Percentiles rank a stretch among this genome's conserved stretches.
These are phyloP conservation scores for Polygonum maritimum DNA, from an alignment of 148 eudicot genomes.

Conservation along the genomic window DNA sequence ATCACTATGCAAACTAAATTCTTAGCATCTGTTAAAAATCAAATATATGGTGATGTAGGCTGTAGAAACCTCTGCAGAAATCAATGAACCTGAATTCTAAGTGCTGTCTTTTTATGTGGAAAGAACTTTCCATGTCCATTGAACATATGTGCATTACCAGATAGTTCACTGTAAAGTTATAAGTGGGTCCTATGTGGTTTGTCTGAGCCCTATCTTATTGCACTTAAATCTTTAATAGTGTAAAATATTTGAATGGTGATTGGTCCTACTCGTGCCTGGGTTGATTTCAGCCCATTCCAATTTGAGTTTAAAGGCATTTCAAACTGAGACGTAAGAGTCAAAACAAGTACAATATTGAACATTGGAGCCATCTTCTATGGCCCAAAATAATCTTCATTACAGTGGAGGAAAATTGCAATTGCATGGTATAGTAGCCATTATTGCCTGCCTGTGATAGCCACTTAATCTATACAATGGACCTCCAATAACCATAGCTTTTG, in stretches of 20 bases:
- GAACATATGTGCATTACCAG: background rate
- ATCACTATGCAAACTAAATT: background rate
- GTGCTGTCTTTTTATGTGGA: background rate
- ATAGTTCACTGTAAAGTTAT: background rate
- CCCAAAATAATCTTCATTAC: no score
- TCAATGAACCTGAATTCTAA: background rate
- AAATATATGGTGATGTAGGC: background rate
- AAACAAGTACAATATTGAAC: no score
- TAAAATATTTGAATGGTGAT: background rate
- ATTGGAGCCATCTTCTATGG: no score
- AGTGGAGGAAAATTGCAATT: no score
- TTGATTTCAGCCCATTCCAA: background rate
- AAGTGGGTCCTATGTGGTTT: background rate
- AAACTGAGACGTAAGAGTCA: no score
- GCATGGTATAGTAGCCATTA: background rate
- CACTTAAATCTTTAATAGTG: background rate
- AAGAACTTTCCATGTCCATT: background rate
- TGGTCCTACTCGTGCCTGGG: background rate
- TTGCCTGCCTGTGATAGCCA: background rate
- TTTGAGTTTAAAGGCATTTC: background rate
- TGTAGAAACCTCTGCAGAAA: background rate
- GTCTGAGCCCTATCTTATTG: background rate
- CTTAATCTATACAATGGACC: background rate
- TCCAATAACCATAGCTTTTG: background rate
- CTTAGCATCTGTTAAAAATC: background rate